These are phyloP conservation scores for Ceratocystis huliohia DNA, from an alignment of 2,329 filamentous ascomycete species.

Conservation along the genomic window DNA sequence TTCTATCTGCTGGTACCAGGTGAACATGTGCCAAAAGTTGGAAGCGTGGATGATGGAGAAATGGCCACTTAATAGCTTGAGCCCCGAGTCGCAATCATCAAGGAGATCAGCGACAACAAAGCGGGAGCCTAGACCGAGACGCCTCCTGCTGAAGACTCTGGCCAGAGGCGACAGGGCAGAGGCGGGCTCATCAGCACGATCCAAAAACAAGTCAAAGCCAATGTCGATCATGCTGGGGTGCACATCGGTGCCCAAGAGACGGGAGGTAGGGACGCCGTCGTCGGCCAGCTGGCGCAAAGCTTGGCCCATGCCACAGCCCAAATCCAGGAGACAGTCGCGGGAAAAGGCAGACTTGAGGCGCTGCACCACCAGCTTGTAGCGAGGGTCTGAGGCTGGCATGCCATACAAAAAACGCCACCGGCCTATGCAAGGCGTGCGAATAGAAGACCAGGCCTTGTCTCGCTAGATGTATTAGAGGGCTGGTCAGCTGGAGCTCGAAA, in stretches of 20 bases:
- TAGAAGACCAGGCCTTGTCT: conserved; percentile 35
- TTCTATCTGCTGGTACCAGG: conserved; percentile 35
- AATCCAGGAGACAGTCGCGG: conserved; percentile 34
- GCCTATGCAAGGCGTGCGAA: conserved; percentile 36
- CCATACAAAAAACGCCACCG: conserved; percentile 38
- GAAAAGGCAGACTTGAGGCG: conserved; percentile 32
- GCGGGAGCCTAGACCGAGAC: conserved; percentile 31
- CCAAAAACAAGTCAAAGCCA: conserved; percentile 53
- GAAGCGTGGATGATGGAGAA: conserved; percentile 38
- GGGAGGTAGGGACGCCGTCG: conserved; percentile 37
- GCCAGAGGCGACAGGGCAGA: not conserved
- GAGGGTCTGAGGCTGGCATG: conserved; percentile 31
- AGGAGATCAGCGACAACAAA: conserved; percentile 43
- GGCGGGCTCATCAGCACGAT: conserved; percentile 27
- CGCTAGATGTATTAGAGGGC: conserved; percentile 28
- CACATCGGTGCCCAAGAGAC: conserved; percentile 40
- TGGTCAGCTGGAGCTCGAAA: not conserved
- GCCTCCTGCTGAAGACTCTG: not conserved
- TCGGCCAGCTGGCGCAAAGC: conserved; percentile 37
- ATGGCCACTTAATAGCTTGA: conserved; percentile 30
- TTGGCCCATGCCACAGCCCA: conserved; percentile 41
- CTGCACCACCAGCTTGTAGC: conserved; percentile 33
- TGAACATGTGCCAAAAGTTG: conserved; percentile 41
- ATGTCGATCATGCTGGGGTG: conserved; percentile 40
- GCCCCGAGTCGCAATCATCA: conserved; percentile 29